Evolutionary conservation across 106 monocot genomes (phyloP).

Genomic region (Dioscorea zingiberensis): DNA sequence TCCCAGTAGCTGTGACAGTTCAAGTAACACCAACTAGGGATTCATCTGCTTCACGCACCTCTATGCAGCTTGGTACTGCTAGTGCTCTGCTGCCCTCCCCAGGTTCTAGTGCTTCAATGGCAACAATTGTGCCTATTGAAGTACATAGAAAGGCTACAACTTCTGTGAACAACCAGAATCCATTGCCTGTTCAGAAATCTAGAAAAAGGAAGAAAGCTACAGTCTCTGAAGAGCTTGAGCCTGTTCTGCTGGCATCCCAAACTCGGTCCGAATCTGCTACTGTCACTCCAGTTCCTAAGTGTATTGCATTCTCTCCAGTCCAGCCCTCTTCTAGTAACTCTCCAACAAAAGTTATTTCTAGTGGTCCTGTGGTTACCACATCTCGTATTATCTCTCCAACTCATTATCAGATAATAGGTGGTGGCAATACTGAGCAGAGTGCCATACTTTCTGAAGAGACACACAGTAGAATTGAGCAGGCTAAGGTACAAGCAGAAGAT

Average conservation of each 20-base stretch:
- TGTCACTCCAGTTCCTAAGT: conserved; percentile 16
- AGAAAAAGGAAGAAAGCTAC: conserved; percentile 60
- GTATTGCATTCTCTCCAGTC: conserved; percentile 12
- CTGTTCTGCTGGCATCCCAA: conserved; percentile 27
- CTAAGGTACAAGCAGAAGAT: conserved; percentile 75
- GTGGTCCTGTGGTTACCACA: conserved; percentile 15
- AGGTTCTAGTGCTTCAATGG: conserved; percentile 12
- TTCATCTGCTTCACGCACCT: conserved; percentile 15
- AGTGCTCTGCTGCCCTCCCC: conserved; percentile 26
- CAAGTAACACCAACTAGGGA: conserved; percentile 36
- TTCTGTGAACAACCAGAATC: conserved; percentile 20
- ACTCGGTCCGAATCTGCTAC: conserved; percentile 24
- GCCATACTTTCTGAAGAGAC: conserved; percentile 54
- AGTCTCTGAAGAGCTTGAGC: conserved; percentile 8
- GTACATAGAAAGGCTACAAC: conserved; percentile 16
- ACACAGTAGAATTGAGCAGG: conserved; percentile 55
- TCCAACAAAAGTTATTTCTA: conserved; percentile 19
- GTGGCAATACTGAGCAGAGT: conserved; percentile 29
- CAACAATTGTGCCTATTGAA: conserved; percentile 17
- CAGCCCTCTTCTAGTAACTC: conserved; percentile 15
- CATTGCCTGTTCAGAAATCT: conserved; percentile 33
- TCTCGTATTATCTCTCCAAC: conserved; percentile 19
- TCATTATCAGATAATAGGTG: conserved; percentile 34
- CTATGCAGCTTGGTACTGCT: conserved; percentile 38
- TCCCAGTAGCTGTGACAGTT: conserved; percentile 42